Evolutionary conservation across 1,139 yeast species (phyloP).

Genomic region (Spathaspora sp.): DNA sequence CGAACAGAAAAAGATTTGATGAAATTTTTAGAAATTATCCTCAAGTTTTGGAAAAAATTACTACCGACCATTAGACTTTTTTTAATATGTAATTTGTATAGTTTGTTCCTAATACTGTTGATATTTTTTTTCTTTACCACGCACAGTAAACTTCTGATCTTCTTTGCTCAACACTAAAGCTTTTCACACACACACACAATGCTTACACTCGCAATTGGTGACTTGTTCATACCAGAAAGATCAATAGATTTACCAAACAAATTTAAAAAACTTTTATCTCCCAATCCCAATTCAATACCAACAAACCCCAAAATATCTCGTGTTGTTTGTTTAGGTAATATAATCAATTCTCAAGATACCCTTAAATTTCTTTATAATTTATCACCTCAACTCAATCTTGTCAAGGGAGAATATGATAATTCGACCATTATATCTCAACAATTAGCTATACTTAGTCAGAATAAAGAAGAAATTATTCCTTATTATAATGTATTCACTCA

Average conservation of each 20-base stretch:
- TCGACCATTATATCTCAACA: conserved; percentile 33
- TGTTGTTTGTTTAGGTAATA: conserved; percentile 83
- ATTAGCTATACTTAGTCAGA: conserved; percentile 21
- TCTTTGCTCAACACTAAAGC: too few relatives aligned
- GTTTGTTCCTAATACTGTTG: too few relatives aligned
- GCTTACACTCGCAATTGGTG: conserved; percentile 90
- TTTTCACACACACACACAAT: too few relatives aligned
- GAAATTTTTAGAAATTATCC: conserved; percentile 74
- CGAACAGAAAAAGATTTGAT: conserved; percentile 76
- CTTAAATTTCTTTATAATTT: conserved; percentile 62
- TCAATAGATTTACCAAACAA: conserved; percentile 59
- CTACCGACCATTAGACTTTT: conserved; percentile 30
- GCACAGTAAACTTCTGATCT: not conserved
- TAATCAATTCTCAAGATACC: conserved; percentile 68
- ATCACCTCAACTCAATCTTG: conserved; percentile 72
- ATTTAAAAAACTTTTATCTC: conserved; percentile 67
- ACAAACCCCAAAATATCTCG: conserved; percentile 72
- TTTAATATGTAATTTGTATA: not conserved
- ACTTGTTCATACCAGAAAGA: conserved; percentile 85
- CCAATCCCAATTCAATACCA: conserved; percentile 44
- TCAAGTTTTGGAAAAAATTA: conserved; percentile 59
- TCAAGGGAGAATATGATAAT: conserved; percentile 74
- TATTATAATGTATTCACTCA: conserved; percentile 62
- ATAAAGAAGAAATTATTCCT: conserved; percentile 52
- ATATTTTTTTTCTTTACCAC: conserved; percentile 4